Base-by-base conservation (phyloP, 768 basidiomycete genomes). In the Pilatotrama ljubarskyi region DNA sequence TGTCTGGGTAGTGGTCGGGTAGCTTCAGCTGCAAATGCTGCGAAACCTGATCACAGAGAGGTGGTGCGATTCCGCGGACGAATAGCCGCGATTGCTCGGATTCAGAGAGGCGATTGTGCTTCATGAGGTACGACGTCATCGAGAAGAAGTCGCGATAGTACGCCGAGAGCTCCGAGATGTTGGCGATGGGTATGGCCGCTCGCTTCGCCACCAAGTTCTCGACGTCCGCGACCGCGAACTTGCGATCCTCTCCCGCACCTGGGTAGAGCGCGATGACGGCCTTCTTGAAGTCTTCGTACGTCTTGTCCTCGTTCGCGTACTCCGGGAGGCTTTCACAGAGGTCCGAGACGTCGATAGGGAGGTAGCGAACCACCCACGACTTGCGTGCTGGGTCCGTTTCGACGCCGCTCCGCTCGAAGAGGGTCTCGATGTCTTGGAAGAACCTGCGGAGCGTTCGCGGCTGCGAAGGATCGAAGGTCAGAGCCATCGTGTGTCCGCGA, bases 1-100 rank as follows among this genome's bases (percentile, higher is more conserved):
- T 66, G 25, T 72, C 69, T 3, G 68, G 69, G 41, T 64, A 62
- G 49, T 69, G 63, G 37, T 70, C 66, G 11, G 64, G 68, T 17
- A 57, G 22, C 44, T 70, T 70, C 43, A 73, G 58, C 37, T 68
- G 63, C 0, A 73, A 64, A 3, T 67, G 58, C 17, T 63, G 61
- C 25, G 25, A 32, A 18, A 48, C 18, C n/a, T 32, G 47, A 5
- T 29, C 47, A 17, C 47, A 32, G 8, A 48, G 47, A 17, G 47
- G 47, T 26, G 11, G 26, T 8, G 29, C 29, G 55, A 70, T 68
- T 4, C 58, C 64, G 18, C 61, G 49, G 32, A 63, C 32, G 52
- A 66, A 72, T 4, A 63, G 63, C 10, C 66, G 61, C 17, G 60
- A 56, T 25, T 65, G 68, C 22, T 73, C 70, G 1, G 55, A 35